Evolutionary conservation across 1,139 yeast genomes (phyloP), one percentile per base, ranked within the genome.

Genomic region (Arxiozyma heterogenica): DNA sequence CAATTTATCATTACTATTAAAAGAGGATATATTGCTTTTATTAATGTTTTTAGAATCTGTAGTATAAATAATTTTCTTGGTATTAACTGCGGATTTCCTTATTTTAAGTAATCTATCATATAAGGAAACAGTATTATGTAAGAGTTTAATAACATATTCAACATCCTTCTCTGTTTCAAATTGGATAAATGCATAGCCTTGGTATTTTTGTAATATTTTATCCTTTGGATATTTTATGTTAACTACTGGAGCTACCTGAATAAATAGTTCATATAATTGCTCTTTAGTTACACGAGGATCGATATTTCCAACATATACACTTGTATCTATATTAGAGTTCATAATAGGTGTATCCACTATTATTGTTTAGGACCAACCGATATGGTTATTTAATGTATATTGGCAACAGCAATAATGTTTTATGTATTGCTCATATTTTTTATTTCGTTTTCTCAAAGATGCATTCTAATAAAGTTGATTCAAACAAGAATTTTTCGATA

Each of bases 161-260:
- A 88, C 85, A 62, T 90, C 96, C 23, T 70, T 74, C 2, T 72
- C 72, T 12, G 76, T 73, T 53, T 75, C 72, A 62, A 86, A 84
- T 65, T 88, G 95, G 1, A 87, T 84, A 70, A 93, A 93, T 15
- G 96, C 98, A 71, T 76, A 93, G 20, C 97, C 98, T 64, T 86
- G 95, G 63, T 86, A 90, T 1, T 79, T 75, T 57, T 81, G 81
- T 46, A 81, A 72, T 5, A 89, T 76, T 59, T 91, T 75, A 65
- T 90, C 97, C 62, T 82, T 83, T 5, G 98, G 98, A 61, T 93
- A 74, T 60, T 84, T 78, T 15, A 93, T 76, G 41, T 80, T 75
- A 50, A 75, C 74, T 5, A 93, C 78, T 0, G 96, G 96, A 0
- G 95, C 94, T 52, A 88, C 84, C 67, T 93, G 98, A 15, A 87